These are phyloP conservation scores for Apocynum venetum DNA, from an alignment of 257 asterid species.

Conservation along the genomic window DNA sequence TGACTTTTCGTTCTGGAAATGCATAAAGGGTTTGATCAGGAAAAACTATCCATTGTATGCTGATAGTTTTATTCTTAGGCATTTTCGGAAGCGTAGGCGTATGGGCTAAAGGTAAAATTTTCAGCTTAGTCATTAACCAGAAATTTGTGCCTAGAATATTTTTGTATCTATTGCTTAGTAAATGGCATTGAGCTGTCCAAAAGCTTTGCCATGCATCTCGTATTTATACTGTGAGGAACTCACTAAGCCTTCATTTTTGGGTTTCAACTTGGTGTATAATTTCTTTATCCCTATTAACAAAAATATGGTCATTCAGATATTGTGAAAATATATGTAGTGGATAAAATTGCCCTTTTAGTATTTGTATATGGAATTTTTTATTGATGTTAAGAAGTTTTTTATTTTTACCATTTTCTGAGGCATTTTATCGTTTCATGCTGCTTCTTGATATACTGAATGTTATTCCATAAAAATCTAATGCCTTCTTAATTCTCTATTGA, in stretches of 20 bases:
- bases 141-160: slow-evolving; percentile 11
- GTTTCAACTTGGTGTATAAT: slow-evolving; percentile 12
- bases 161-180: slow-evolving; percentile 15
- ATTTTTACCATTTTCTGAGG: slow-evolving; percentile 2
- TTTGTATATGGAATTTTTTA: neutral
- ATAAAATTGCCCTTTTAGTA: neutral
- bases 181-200: slow-evolving; percentile 4
- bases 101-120: slow-evolving; percentile 38
- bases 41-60: slow-evolving; percentile 89
- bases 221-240: neutral
- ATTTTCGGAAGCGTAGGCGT: slow-evolving; percentile 63
- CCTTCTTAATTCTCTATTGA: neutral
- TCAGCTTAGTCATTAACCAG: slow-evolving; percentile 8
- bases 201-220: neutral
- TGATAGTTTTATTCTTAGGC: slow-evolving; percentile 81
- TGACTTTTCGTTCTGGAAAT: slow-evolving; percentile 96
- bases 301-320: neutral
- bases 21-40: slow-evolving; percentile 86
- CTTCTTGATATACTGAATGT: neutral
- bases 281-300: neutral
- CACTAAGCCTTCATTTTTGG: slow-evolving; percentile 4
- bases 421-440: neutral
- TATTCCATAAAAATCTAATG: neutral
- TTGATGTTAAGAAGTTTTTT: neutral
- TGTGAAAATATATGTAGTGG: neutral